Evolutionary conservation across 495 filamentous ascomycete species (phyloP).

Genomic region (Xylaria grammica): DNA sequence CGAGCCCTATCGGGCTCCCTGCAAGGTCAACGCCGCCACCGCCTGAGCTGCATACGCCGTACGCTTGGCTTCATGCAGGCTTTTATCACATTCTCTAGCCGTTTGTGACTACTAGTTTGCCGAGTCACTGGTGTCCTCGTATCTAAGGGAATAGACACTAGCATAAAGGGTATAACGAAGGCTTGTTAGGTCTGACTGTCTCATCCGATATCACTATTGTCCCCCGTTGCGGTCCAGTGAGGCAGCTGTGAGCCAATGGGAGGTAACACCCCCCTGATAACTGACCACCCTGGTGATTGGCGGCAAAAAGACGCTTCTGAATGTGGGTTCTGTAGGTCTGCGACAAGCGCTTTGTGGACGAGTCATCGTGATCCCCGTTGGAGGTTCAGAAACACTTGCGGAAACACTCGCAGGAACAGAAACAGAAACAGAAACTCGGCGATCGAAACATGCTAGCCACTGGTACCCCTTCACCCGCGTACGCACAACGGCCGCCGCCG

Average conservation of each 20-base stretch:
- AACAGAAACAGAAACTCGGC: conserved; percentile 16
- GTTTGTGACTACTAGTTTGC: conserved; percentile 1
- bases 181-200: conserved; percentile 28
- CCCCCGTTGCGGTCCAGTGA: conserved; percentile 17
- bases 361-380: conserved; percentile 25
- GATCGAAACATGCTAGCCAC: conserved; percentile 11
- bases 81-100: conserved; percentile 7
- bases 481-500: conserved; percentile 7
- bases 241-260: conserved; percentile 27
- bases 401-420: no score
- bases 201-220: conserved; percentile 26
- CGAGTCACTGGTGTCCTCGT: background rate
- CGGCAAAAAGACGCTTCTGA: conserved; percentile 29
- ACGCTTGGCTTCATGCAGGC: conserved; percentile 14
- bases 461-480: background rate
- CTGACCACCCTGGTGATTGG: conserved; percentile 33
- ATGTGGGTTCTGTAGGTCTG: conserved; percentile 26
- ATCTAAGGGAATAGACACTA: background rate
- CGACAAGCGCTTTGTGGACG: conserved; percentile 38
- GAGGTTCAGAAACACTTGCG: conserved; percentile 27
- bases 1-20: conserved; percentile 32
- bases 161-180: conserved; percentile 10
- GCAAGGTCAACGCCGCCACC: conserved; percentile 25
- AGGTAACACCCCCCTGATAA: conserved; percentile 31
- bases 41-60: conserved; percentile 24